A percentile compares a stretch with the other conserved stretches of the same genome.
These are phyloP conservation scores for Fusarium marasasianum DNA, from an alignment of 2,329 filamentous ascomycete genomes.

Conservation along the genomic window DNA sequence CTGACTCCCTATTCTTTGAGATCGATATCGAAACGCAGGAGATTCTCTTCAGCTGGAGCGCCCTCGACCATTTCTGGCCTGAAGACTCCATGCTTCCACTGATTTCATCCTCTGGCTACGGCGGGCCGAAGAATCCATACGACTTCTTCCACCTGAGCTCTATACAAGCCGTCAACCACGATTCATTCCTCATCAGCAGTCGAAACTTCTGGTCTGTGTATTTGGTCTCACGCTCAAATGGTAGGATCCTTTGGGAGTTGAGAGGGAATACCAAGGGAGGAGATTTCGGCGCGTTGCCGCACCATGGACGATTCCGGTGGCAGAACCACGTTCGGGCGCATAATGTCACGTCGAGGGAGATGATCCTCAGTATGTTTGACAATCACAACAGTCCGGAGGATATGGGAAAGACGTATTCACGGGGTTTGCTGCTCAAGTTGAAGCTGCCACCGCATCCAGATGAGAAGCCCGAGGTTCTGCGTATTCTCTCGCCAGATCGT, in stretches of 20 bases:
- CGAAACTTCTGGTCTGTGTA: slow-evolving; percentile 38
- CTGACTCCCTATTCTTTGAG: slow-evolving; percentile 52
- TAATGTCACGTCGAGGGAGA: slow-evolving; percentile 26
- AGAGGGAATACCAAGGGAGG: slow-evolving; percentile 39
- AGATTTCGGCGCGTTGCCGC: slow-evolving; percentile 34
- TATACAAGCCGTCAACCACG: slow-evolving; percentile 31
- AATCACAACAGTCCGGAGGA: slow-evolving; percentile 45
- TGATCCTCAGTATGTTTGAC: slow-evolving; percentile 48
- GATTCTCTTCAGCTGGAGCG: slow-evolving; percentile 53
- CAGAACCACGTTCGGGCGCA: slow-evolving; percentile 48
- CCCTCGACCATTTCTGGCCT: slow-evolving; percentile 46
- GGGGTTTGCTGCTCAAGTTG: slow-evolving; percentile 25
- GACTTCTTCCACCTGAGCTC: slow-evolving; percentile 44
- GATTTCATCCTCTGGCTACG: slow-evolving; percentile 13
- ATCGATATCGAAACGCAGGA: slow-evolving; percentile 53
- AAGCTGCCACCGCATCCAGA: slow-evolving; percentile 23
- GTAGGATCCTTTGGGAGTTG: slow-evolving; percentile 39
- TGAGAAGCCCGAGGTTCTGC: slow-evolving; percentile 17
- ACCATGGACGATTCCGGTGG: slow-evolving; percentile 47
- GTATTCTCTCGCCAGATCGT: slow-evolving; percentile 11
- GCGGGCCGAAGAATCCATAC: slow-evolving; percentile 12
- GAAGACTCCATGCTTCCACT: slow-evolving; percentile 26
- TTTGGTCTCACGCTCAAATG: slow-evolving; percentile 33
- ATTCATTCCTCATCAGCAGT: slow-evolving; percentile 36
- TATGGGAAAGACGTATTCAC: background rate